Conservation (phyloP, 345 rosid genomes). For the Eucalyptus guilfoylei region DNA sequence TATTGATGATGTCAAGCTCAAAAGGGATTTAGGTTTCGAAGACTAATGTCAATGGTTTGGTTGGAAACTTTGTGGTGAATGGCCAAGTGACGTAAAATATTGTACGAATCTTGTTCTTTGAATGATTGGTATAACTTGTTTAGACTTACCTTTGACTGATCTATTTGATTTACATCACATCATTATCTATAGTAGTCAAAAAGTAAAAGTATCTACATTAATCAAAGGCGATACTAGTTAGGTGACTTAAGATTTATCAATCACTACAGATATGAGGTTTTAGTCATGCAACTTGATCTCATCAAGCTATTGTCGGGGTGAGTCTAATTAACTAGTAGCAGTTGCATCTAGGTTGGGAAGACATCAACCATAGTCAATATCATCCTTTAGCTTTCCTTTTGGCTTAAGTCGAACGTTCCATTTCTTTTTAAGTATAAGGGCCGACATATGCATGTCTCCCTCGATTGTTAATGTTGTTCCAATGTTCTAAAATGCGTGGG, state of each 20-base stretch:
- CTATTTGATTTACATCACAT: neutral
- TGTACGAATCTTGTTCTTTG: neutral
- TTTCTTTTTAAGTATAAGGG: neutral
- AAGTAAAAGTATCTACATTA: neutral
- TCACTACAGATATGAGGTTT: neutral
- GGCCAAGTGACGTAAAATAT: neutral
- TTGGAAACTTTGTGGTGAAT: neutral
- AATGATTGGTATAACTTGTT: neutral
- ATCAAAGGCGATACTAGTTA: neutral
- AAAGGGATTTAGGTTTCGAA: neutral
- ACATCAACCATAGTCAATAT: neutral
- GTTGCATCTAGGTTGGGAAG: neutral
- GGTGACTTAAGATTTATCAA: neutral
- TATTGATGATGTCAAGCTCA: neutral
- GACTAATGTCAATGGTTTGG: neutral
- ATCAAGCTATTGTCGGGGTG: neutral
- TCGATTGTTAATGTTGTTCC: neutral
- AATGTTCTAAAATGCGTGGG: neutral
- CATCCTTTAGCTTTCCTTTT: neutral
- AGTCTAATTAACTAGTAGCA: neutral
- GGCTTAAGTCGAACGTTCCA: neutral
- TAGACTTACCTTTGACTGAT: neutral
- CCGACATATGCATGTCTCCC: neutral
- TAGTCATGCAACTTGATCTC: neutral
- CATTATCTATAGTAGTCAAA: neutral